Evolutionary conservation across 345 rosid species (phyloP).

Genomic region (Arabis alpina): DNA sequence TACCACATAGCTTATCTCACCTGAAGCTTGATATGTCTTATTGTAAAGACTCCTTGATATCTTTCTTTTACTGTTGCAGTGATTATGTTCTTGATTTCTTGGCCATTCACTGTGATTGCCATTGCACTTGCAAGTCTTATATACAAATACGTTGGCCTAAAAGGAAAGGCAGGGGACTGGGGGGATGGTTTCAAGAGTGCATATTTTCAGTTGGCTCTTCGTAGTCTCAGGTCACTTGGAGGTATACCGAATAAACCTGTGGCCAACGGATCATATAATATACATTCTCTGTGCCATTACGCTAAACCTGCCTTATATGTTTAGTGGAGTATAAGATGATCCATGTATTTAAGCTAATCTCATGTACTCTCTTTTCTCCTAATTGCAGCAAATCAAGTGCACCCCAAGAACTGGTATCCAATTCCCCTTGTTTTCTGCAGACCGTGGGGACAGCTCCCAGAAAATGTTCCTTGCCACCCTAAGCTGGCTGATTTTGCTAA

Average conservation of each 20-base stretch:
- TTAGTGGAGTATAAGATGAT: not conserved
- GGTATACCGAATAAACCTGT: conserved; percentile 49
- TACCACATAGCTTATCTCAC: conserved; percentile 4
- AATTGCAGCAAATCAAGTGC: conserved; percentile 93
- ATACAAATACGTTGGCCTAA: conserved; percentile 92
- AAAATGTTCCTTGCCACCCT: conserved; percentile 98
- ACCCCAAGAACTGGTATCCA: conserved; percentile 99
- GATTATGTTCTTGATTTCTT: conserved; percentile 99
- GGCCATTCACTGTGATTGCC: conserved; percentile 92
- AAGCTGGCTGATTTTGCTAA: conserved; percentile 98
- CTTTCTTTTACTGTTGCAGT: conserved; percentile 62
- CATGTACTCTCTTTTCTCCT: conserved; percentile 4
- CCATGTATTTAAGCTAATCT: conserved; percentile 12
- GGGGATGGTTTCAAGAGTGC: conserved; percentile 99
- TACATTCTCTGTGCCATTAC: no score
- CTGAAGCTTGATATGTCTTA: conserved; percentile 24
- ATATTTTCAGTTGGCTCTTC: conserved; percentile 97
- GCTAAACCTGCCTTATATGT: no score
- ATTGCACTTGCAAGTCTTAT: conserved; percentile 97
- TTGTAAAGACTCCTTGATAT: conserved; percentile 31
- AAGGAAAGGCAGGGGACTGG: conserved; percentile 99
- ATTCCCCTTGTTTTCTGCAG: conserved; percentile 97
- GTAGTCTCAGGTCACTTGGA: conserved; percentile 98
- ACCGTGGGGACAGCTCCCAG: conserved; percentile 99
- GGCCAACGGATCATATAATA: not conserved